Conservation (phyloP, 441 rosid genomes). For the Corymbia citriodora region DNA sequence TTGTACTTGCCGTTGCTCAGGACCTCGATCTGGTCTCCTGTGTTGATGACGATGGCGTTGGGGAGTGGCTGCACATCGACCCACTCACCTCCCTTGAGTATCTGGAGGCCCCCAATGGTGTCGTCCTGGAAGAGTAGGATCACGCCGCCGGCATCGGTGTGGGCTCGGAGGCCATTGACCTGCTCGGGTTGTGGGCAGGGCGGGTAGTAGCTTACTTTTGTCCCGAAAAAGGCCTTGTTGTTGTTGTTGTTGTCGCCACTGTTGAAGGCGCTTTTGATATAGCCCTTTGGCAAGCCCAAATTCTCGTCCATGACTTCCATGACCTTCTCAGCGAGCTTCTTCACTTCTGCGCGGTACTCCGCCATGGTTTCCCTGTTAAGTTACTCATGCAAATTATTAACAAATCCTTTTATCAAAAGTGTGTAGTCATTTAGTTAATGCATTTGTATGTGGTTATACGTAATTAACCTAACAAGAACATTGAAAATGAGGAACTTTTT, state of each 20-base stretch:
- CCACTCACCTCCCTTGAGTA: constrained; percentile 78
- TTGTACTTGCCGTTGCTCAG: constrained; percentile 81
- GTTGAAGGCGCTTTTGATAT: constrained; percentile 57
- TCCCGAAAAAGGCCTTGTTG: constrained; percentile 65
- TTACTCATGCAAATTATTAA: neutral
- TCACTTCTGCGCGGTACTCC: constrained; percentile 61
- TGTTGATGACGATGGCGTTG: constrained; percentile 73
- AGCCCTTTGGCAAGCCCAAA: constrained; percentile 53
- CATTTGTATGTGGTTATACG: neutral
- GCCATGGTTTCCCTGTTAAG: constrained; percentile 60
- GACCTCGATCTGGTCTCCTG: constrained; percentile 93
- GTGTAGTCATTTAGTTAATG: too few relatives aligned
- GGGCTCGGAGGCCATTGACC: constrained; percentile 73
- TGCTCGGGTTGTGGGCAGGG: constrained; percentile 80
- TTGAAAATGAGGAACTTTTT: neutral
- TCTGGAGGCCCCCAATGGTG: constrained; percentile 65
- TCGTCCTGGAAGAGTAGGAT: constrained; percentile 87
- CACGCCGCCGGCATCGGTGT: constrained; percentile 93
- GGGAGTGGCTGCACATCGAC: constrained; percentile 76
- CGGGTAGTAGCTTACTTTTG: constrained; percentile 93
- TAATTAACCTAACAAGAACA: neutral
- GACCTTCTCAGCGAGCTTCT: constrained; percentile 55
- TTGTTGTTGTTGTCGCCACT: constrained; percentile 36
- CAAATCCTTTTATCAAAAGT: neutral
- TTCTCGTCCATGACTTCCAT: constrained; percentile 91